phyloP scores from a whole-genome alignment of 495 filamentous ascomycete genomes.

The Letharia columbiana region DNA sequence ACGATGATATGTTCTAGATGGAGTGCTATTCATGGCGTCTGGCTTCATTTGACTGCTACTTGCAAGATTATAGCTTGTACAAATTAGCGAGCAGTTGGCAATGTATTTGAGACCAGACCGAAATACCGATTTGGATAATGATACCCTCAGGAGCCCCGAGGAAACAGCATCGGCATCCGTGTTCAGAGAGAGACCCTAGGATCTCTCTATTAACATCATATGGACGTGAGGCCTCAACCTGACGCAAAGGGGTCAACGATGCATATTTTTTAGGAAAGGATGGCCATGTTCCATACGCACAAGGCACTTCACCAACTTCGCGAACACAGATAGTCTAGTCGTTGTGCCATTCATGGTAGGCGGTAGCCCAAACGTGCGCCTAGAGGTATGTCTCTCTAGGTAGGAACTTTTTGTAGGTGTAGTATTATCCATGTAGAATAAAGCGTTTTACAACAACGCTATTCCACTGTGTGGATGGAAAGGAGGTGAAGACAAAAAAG shows the following conservation, averaged over 20 bases:
- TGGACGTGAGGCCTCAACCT: background rate
- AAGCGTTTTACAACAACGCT: too few species aligned
- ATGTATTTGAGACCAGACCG: background rate
- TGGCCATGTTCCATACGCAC: background rate
- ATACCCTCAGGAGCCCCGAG: background rate
- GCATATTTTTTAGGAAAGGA: too few species aligned
- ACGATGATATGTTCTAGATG: conserved; percentile 11
- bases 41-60: background rate
- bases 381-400: background rate
- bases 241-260: background rate
- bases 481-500: background rate
- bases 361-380: background rate
- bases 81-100: background rate
- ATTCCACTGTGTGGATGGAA: too few species aligned
- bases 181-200: background rate
- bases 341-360: background rate
- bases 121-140: too few species aligned
- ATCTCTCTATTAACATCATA: background rate
- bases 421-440: too few species aligned
- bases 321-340: background rate
- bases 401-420: too few species aligned
- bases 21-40: background rate
- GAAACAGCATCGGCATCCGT: background rate
- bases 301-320: background rate
- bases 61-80: background rate